Base-by-base conservation (phyloP, 2,329 filamentous ascomycete species). In the Pseudogymnoascus sp. region DNA sequence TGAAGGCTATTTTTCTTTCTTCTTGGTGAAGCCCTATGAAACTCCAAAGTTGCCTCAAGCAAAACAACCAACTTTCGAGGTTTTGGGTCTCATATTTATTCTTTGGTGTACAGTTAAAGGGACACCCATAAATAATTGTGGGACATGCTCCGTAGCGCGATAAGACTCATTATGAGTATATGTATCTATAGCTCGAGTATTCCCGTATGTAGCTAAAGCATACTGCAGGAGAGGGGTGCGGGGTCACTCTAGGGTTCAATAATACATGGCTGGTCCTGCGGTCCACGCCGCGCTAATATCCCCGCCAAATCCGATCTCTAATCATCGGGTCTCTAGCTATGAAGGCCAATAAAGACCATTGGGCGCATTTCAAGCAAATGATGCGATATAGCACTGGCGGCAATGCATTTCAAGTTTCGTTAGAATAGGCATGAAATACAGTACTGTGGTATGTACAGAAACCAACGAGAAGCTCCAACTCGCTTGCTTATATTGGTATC, bases 111-210 rank as follows among this genome's bases (percentile, higher is more conserved):
- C 6, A 16, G 25, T 11, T 28, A 3, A 5, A 49, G 7, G 23
- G 12, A n/a, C 12, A 18, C 23, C 14, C 8, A 28, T 49, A 31
- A 31, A 53, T 16, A 53, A 53, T 53, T 53, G 46, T 53, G 46
- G 46, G 46, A 16, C 46, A 16, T 53, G 14, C 7, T 53, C 3
- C 23, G 3, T 53, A 53, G 46, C 46, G 23, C n/a, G 14, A 6
- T 53, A 53, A 53, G 46, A 53, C 46, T 53, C 46, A 53, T 53
- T 53, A 53, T 53, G 46, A 53, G 46, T 53, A 53, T 3, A 31
- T 31, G 28, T 31, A 31, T 31, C 9, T 31, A 31, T 31, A 8
- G 28, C 23, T 53, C 14, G 46, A 31, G 25, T 11, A 28, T 53
- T 53, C 46, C 25, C 6, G 12, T 2, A 53, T 31, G 14, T 53